phyloP scores from a whole-genome alignment of 805 yeast genomes.

The Barnettozyma populi region DNA sequence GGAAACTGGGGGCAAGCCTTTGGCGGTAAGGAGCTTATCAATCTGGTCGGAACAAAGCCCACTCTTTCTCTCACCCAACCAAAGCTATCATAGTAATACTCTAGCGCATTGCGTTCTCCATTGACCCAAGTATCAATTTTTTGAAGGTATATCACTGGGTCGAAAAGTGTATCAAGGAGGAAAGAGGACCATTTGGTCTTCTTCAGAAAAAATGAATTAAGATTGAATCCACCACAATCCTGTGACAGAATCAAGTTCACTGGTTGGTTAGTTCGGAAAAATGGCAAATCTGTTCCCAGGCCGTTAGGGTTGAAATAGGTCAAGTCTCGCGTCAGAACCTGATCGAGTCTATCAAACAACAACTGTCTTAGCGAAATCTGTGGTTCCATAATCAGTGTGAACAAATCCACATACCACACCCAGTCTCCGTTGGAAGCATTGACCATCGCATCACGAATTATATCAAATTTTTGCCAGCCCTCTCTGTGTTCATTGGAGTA shows the following conservation, averaged over 20 bases:
- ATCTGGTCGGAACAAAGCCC: constrained; percentile 35
- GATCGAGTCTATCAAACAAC: constrained; percentile 27
- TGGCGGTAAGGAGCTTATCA: constrained; percentile 32
- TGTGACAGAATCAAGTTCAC: constrained; percentile 34
- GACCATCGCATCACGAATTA: constrained; percentile 31
- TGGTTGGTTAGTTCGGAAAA: constrained; percentile 27
- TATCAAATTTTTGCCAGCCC: constrained; percentile 40
- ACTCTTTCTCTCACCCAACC: constrained; percentile 37
- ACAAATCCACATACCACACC: constrained; percentile 39
- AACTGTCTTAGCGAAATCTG: constrained; percentile 30
- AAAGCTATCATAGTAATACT: constrained; percentile 32
- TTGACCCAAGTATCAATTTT: constrained; percentile 36
- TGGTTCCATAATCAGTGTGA: constrained; percentile 38
- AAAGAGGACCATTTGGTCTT: constrained; percentile 35
- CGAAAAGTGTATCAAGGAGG: constrained; percentile 35
- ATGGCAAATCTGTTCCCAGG: constrained; percentile 29
- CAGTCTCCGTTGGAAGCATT: constrained; percentile 29
- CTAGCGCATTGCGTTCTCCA: constrained; percentile 36
- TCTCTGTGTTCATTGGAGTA: constrained; percentile 46
- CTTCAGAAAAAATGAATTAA: constrained; percentile 35
- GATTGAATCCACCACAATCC: constrained; percentile 39
- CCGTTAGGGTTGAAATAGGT: constrained; percentile 33
- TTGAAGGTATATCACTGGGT: constrained; percentile 35
- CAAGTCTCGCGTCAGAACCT: constrained; percentile 28
- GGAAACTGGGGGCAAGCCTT: constrained; percentile 32